These are phyloP conservation scores for Sambucus nigra DNA, from an alignment of 129 eudicot genomes.

Conservation along the genomic window DNA sequence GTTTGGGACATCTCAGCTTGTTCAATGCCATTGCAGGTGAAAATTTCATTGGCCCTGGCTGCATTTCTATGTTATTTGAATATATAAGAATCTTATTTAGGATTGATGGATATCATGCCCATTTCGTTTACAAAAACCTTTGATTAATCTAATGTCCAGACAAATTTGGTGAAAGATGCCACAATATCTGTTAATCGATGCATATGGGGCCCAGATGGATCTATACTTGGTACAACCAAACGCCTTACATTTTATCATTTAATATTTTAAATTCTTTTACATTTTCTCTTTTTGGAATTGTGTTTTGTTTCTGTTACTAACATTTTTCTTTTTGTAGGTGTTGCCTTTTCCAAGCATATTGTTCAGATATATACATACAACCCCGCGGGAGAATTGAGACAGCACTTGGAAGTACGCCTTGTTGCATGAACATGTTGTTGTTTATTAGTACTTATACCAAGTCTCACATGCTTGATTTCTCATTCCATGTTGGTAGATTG, in stretches of 20 bases:
- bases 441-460: not conserved
- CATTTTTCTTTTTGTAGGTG: conserved; percentile 32
- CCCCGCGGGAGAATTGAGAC: conserved; percentile 59
- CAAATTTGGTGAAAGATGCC: conserved; percentile 70
- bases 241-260: not conserved
- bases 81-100: conserved; percentile 7
- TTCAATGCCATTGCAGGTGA: conserved; percentile 83
- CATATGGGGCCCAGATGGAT: conserved; percentile 90
- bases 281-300: not conserved
- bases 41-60: not conserved
- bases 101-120: not conserved
- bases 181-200: conserved; percentile 66
- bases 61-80: not conserved
- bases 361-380: conserved; percentile 76
- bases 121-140: not conserved
- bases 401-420: conserved; percentile 54
- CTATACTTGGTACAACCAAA: conserved; percentile 54
- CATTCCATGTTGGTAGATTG: conserved; percentile 45
- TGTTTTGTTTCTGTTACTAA: conserved; percentile 10
- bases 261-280: not conserved
- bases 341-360: conserved; percentile 87
- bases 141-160: conserved; percentile 27
- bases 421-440: not conserved
- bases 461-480: conserved; percentile 4
- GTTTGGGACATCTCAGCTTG: conserved; percentile 81